Evolutionary conservation across 2,329 filamentous ascomycete species (phyloP).

Genomic region (Ambrosiella cleistominuta): DNA sequence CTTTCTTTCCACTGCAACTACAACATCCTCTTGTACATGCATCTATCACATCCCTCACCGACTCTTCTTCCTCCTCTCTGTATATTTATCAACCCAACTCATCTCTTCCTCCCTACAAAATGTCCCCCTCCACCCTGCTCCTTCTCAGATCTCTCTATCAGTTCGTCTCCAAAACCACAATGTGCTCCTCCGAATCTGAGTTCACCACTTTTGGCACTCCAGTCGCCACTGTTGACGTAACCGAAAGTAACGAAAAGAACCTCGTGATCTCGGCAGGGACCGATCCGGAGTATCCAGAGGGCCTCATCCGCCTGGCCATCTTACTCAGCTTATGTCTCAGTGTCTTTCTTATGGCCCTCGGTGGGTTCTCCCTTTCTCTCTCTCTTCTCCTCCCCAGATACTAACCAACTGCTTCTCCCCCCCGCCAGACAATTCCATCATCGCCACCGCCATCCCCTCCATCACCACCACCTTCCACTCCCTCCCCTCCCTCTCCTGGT

Average conservation of each 20-base stretch:
- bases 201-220: too few relatives aligned
- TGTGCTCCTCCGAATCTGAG: too few relatives aligned
- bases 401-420: neutral
- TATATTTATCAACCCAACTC: too few relatives aligned
- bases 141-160: too few relatives aligned
- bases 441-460: conserved; percentile 27
- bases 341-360: conserved; percentile 26
- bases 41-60: too few relatives aligned
- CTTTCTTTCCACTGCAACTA: too few relatives aligned
- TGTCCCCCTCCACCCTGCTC: too few relatives aligned
- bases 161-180: too few relatives aligned
- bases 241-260: conserved; percentile 2
- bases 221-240: neutral
- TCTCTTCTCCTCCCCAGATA: too few relatives aligned
- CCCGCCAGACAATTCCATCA: conserved; percentile 22
- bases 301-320: conserved; percentile 14
- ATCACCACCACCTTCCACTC: conserved; percentile 27
- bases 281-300: neutral
- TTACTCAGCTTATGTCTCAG: conserved; percentile 18
- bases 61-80: too few relatives aligned
- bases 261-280: neutral
- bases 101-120: too few relatives aligned
- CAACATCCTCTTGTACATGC: too few relatives aligned
- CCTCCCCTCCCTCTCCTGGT: conserved; percentile 32
- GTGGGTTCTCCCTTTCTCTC: conserved; percentile 14